A percentile compares a stretch with the other conserved stretches of the same genome.
Evolutionary conservation across 2,329 filamentous ascomycete species (phyloP).

Genomic region (Cadophora sp.): DNA sequence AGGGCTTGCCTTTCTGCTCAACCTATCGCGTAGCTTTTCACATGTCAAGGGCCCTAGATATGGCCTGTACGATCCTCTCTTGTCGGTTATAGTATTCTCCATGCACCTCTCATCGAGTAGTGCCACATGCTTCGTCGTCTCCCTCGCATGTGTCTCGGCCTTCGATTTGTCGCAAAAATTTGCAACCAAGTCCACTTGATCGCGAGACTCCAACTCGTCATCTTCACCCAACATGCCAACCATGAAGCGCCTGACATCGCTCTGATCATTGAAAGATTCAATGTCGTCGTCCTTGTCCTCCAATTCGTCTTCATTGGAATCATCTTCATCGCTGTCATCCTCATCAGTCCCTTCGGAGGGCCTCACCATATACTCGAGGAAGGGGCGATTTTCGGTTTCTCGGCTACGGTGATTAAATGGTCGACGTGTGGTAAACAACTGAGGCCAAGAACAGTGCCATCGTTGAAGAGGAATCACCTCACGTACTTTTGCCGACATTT

Average conservation of each 20-base stretch:
- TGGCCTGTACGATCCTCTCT: slow-evolving; percentile 2
- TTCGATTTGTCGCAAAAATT: slow-evolving; percentile 15
- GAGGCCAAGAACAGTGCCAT: slow-evolving; percentile 1
- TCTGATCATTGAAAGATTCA: slow-evolving; percentile 1
- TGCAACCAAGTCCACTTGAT: slow-evolving; percentile 22
- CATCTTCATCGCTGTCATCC: neutral
- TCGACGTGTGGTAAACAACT: slow-evolving; percentile 3
- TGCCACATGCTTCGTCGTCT: slow-evolving; percentile 14
- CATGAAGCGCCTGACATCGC: slow-evolving; percentile 22
- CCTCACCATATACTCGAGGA: slow-evolving; percentile 2
- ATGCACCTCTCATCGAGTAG: slow-evolving; percentile 16
- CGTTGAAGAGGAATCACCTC: neutral
- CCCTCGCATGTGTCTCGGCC: neutral
- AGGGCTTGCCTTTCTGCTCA: slow-evolving; percentile 12
- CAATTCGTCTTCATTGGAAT: neutral
- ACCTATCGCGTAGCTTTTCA: neutral
- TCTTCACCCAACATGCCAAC: slow-evolving; percentile 21
- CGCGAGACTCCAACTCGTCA: slow-evolving; percentile 4
- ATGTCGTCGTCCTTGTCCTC: neutral
- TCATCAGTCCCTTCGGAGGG: neutral
- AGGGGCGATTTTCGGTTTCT: slow-evolving; percentile 15
- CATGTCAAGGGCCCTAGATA: slow-evolving; percentile 7
- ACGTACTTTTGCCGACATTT: neutral
- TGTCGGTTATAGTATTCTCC: neutral
- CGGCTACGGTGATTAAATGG: neutral